These are phyloP conservation scores for Cercospora berteroae DNA, from an alignment of 2,329 filamentous ascomycete genomes.

Conservation along the genomic window DNA sequence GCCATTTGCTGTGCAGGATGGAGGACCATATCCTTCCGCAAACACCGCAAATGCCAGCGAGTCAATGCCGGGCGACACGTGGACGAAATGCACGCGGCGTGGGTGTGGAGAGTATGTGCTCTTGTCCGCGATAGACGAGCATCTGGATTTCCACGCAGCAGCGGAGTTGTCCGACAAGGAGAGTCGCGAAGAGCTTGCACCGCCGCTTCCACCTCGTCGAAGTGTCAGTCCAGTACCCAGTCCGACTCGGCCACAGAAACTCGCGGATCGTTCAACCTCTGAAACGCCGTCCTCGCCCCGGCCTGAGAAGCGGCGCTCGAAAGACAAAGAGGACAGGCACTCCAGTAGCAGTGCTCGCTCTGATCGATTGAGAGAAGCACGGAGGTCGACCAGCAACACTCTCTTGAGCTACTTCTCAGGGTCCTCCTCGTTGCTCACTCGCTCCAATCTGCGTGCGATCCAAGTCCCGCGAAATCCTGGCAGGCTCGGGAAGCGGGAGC, in stretches of 20 bases:
- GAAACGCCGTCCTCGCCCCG: slow-evolving; percentile 5
- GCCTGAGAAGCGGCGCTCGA: slow-evolving; percentile 10
- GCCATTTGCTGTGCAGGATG: slow-evolving; percentile 21
- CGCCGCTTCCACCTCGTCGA: slow-evolving; percentile 22
- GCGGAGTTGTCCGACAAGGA: slow-evolving; percentile 40
- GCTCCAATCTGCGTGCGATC: slow-evolving; percentile 15
- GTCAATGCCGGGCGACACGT: slow-evolving; percentile 26
- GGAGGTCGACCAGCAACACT: neutral
- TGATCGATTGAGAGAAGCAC: neutral
- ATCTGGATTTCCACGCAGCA: slow-evolving; percentile 45
- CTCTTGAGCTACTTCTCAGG: slow-evolving; percentile 23
- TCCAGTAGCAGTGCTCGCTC: neutral
- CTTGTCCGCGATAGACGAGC: slow-evolving; percentile 46
- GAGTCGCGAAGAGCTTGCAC: slow-evolving; percentile 29
- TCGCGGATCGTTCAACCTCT: neutral
- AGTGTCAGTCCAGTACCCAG: slow-evolving; percentile 11
- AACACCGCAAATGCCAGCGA: slow-evolving; percentile 3
- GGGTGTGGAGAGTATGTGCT: slow-evolving; percentile 46
- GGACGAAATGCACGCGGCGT: slow-evolving; percentile 43
- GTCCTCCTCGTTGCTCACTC: slow-evolving; percentile 12
- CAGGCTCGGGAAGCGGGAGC: slow-evolving; percentile 41
- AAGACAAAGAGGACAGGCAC: neutral
- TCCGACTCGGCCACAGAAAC: neutral
- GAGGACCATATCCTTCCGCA: neutral
- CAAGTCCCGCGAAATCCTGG: slow-evolving; percentile 22